A percentile compares a stretch with the other conserved stretches of the same genome.
These are phyloP conservation scores for Hymenoscyphus occultus DNA, from an alignment of 2,329 filamentous ascomycete species.

Conservation along the genomic window DNA sequence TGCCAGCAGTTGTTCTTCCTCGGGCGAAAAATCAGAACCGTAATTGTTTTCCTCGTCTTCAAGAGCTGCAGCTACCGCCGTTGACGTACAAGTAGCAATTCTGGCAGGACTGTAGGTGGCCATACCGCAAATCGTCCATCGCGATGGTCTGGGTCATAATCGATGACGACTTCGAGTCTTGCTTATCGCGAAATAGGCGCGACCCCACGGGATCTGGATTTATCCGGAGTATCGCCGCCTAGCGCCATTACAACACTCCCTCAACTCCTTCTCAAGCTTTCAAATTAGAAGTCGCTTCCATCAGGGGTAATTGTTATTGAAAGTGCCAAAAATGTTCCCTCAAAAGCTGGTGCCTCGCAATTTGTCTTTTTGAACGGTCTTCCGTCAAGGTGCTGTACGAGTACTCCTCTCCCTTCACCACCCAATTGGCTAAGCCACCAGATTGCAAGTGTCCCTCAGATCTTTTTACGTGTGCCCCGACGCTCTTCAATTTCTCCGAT, in stretches of 20 bases:
- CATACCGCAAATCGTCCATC: background rate
- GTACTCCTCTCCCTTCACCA: background rate
- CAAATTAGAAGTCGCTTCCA: background rate
- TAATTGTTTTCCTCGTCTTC: conserved; percentile 51
- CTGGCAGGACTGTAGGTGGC: conserved; percentile 19
- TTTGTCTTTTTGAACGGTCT: too few species aligned
- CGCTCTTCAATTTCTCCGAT: background rate
- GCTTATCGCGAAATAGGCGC: background rate
- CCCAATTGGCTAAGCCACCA: background rate
- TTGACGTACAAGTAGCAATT: background rate
- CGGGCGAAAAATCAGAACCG: conserved; percentile 59
- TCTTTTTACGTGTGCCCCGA: background rate
- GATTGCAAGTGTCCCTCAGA: background rate
- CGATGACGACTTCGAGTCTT: background rate
- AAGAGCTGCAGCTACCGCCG: background rate
- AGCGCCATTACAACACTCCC: background rate
- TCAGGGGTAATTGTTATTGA: too few species aligned
- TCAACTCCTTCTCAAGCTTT: background rate
- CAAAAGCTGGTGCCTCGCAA: too few species aligned
- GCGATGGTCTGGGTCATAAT: background rate
- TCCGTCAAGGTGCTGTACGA: too few species aligned
- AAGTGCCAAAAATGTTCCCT: too few species aligned
- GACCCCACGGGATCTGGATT: background rate
- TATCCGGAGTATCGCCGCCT: background rate
- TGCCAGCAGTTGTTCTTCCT: conserved; percentile 53